A percentile compares a stretch with the other conserved stretches of the same genome.
These are phyloP conservation scores for Microcyclospora tardicrescens DNA, from an alignment of 2,329 filamentous ascomycete genomes.

Conservation along the genomic window DNA sequence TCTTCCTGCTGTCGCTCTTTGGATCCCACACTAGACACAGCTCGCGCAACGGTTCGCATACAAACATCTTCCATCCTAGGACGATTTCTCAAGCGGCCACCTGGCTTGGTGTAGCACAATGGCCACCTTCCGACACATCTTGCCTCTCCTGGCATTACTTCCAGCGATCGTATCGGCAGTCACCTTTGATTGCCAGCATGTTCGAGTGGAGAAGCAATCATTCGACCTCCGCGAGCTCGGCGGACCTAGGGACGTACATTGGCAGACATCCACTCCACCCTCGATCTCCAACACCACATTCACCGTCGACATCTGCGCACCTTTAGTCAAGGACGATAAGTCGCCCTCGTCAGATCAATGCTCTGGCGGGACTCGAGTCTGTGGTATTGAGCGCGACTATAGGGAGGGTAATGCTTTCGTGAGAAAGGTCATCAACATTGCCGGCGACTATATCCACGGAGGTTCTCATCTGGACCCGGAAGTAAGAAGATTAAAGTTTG, in stretches of 20 bases:
- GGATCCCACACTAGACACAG: too few relatives aligned
- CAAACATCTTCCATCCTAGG: too few relatives aligned
- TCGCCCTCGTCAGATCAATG: conserved; percentile 43
- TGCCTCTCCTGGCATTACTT: conserved; percentile 15
- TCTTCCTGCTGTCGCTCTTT: too few relatives aligned
- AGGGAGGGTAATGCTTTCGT: conserved; percentile 36
- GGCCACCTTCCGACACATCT: conserved; percentile 9
- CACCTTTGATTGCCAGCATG: conserved; percentile 49
- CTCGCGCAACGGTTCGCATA: too few relatives aligned
- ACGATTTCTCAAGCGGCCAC: too few relatives aligned
- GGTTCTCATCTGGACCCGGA: conserved; percentile 47
- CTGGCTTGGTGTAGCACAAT: conserved; percentile 1
- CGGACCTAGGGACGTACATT: conserved; percentile 57
- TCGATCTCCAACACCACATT: conserved; percentile 62
- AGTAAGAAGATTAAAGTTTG: conserved; percentile 51
- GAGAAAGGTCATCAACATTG: conserved; percentile 55
- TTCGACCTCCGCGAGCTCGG: conserved; percentile 53
- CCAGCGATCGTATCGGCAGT: conserved; percentile 28
- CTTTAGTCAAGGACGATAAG: conserved; percentile 48
- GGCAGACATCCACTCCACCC: conserved; percentile 34
- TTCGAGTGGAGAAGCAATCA: conserved; percentile 44
- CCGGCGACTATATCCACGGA: conserved; percentile 55
- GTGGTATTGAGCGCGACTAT: conserved; percentile 54
- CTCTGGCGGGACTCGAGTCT: conserved; percentile 60
- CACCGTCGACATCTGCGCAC: conserved; percentile 63